These are phyloP conservation scores for Larix sibirica DNA, from an alignment of 83 land plant genomes.

Conservation along the genomic window DNA sequence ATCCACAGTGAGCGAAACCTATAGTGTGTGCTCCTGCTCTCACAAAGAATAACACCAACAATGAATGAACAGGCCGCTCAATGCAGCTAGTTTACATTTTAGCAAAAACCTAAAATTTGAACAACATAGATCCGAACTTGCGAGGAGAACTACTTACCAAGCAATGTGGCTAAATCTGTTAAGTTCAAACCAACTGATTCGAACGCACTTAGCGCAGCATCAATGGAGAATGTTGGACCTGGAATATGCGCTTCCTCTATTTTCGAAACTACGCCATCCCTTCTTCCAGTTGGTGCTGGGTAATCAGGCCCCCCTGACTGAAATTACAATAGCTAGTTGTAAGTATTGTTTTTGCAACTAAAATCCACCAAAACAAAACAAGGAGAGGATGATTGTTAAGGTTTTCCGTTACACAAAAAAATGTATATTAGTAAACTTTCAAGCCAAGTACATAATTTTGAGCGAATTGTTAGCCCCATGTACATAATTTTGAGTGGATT, in stretches of 20 bases:
- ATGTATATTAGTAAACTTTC: too few relatives aligned
- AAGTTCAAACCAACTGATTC: constrained; percentile 16
- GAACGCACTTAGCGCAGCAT: constrained; percentile 18
- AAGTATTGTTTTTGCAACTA: too few relatives aligned
- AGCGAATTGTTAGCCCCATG: too few relatives aligned
- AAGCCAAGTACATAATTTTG: too few relatives aligned
- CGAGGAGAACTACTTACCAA: constrained; percentile 17
- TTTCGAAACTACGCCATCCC: constrained; percentile 30
- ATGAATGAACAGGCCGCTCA: not conserved
- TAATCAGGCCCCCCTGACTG: constrained; percentile 31
- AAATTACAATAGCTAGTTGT: not conserved
- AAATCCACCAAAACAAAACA: not conserved
- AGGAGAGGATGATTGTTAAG: too few relatives aligned
- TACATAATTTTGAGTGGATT: too few relatives aligned
- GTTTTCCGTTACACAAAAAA: too few relatives aligned
- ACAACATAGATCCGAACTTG: not conserved
- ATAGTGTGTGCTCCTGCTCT: constrained; percentile 43
- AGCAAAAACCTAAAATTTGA: not conserved
- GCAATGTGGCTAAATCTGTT: constrained; percentile 31
- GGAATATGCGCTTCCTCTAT: constrained; percentile 22
- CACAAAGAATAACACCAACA: not conserved
- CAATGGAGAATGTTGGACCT: constrained; percentile 21
- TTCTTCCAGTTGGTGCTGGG: constrained; percentile 27
- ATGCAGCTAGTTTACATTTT: not conserved
- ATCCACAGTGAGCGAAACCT: constrained; percentile 43